Evolutionary conservation across 2,329 filamentous ascomycete species (phyloP), one percentile per base, ranked within the genome.

Genomic region (Fusarium robinianum): DNA sequence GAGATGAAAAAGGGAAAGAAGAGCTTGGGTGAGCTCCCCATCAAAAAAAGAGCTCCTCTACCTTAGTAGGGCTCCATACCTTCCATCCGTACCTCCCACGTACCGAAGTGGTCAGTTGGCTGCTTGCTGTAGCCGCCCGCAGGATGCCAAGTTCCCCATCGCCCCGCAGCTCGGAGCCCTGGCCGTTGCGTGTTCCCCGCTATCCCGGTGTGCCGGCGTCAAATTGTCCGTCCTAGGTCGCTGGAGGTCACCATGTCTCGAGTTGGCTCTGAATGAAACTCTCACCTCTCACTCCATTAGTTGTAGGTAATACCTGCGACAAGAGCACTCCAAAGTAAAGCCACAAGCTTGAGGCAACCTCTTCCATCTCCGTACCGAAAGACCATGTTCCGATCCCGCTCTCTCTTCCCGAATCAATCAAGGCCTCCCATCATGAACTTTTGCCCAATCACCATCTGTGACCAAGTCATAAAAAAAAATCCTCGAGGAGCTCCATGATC

Each of bases 71-170:
- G 40, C 40, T 52, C 22, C n/a, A n/a, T n/a, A n/a, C n/a, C n/a
- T n/a, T n/a, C n/a, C n/a, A n/a, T n/a, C n/a, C n/a, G n/a, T n/a
- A n/a, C n/a, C n/a, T n/a, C n/a, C n/a, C n/a, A n/a, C n/a, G n/a
- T n/a, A n/a, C n/a, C 17, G 23, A 38, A 22, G 34, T 41, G 36
- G 17, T 23, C 29, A 24, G 31, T 25, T 50, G 4, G 30, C n/a
- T n/a, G 29, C 29, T 42, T 54, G 40, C 51, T 51, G 27, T 54
- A 55, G 41, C 51, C 51, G 51, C 51, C 51, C 38, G 48, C 34
- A 51, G 40, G 27, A 37, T 55, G 51, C 51, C 51, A 52, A 55
- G 47, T 32, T 49, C 35, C 42, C 32, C 41, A 44, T 33, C 32
- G 47, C 51, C 51, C 51, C 51, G 51, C 51, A 52, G n/a, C n/a